Conservation (phyloP, 2,329 filamentous ascomycete genomes). For the Lecanicillium sp. region DNA sequence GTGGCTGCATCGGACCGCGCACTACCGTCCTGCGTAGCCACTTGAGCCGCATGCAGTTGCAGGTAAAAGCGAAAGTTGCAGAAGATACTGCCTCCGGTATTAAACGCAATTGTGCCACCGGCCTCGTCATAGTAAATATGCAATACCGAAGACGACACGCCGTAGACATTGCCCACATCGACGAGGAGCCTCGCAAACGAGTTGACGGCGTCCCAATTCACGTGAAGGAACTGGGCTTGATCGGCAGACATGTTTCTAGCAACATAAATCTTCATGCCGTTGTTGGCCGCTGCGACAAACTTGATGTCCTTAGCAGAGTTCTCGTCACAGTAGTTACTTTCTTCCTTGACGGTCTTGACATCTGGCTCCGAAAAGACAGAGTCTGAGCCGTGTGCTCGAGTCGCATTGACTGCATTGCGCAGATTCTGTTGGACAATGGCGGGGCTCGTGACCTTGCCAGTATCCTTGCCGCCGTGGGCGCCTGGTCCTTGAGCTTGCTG, state of each 20-base stretch:
- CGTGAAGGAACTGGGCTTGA: constrained; percentile 46
- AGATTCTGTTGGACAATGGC: constrained; percentile 62
- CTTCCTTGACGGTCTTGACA: constrained; percentile 69
- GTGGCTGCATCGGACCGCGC: constrained; percentile 61
- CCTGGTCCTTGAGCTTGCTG: constrained; percentile 9
- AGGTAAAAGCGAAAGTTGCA: constrained; percentile 87
- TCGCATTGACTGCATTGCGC: constrained; percentile 69
- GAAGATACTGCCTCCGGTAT: constrained; percentile 78
- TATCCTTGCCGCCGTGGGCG: constrained; percentile 26
- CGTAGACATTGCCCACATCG: constrained; percentile 66
- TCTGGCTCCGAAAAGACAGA: constrained; percentile 65
- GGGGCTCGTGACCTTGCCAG: constrained; percentile 51
- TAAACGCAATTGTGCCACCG: constrained; percentile 87
- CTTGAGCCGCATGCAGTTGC: constrained; percentile 59
- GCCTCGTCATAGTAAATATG: constrained; percentile 82
- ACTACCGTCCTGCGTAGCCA: constrained; percentile 26
- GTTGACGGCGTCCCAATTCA: constrained; percentile 56
- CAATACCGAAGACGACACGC: constrained; percentile 57
- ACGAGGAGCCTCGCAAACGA: constrained; percentile 61
- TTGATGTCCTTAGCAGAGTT: constrained; percentile 65
- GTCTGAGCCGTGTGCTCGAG: constrained; percentile 67
- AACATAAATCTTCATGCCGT: constrained; percentile 68
- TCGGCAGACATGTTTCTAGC: constrained; percentile 43
- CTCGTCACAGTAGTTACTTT: constrained; percentile 78
- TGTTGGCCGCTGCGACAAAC: constrained; percentile 61